Conservation (phyloP, 202 grass and related monocot species). For the Saccharum hybrid region DNA sequence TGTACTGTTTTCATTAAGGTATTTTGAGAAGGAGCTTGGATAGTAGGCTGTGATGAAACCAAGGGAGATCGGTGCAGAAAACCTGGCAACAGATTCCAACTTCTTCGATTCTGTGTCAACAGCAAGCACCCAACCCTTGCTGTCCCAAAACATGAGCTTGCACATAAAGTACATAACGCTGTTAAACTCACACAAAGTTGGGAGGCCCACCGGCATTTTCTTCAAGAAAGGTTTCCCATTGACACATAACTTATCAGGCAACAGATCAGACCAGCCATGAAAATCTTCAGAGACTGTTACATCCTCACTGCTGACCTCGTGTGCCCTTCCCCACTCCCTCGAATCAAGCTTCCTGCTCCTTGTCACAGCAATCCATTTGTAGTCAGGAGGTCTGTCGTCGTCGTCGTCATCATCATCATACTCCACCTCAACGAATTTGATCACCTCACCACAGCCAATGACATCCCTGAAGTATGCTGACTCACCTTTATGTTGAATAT, state of each 20-base stretch:
- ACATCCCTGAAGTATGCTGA: not conserved
- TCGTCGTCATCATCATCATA: too few species aligned
- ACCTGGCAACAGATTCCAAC: not conserved
- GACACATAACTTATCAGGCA: not conserved
- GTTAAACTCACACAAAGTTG: conserved; percentile 6
- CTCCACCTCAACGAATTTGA: not conserved
- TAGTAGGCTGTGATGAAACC: not conserved
- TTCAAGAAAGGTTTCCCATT: not conserved
- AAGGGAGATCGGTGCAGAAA: not conserved
- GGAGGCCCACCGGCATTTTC: not conserved
- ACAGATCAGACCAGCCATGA: not conserved
- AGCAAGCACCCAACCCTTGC: conserved; percentile 13
- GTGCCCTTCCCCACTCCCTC: not conserved
- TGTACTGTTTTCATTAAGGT: not conserved
- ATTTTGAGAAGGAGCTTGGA: not conserved
- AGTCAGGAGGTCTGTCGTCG: rapidly evolving
- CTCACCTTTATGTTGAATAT: not conserved
- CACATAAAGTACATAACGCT: conserved; percentile 1
- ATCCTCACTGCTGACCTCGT: not conserved
- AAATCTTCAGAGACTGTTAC: not conserved
- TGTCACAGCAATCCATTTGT: not conserved
- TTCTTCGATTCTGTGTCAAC: not conserved
- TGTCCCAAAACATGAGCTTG: not conserved
- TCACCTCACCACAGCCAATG: too few species aligned
- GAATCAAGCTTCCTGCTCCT: not conserved